Conservation (phyloP, 1,284 basidiomycete genomes). For the Singerocomus inundabilis region DNA sequence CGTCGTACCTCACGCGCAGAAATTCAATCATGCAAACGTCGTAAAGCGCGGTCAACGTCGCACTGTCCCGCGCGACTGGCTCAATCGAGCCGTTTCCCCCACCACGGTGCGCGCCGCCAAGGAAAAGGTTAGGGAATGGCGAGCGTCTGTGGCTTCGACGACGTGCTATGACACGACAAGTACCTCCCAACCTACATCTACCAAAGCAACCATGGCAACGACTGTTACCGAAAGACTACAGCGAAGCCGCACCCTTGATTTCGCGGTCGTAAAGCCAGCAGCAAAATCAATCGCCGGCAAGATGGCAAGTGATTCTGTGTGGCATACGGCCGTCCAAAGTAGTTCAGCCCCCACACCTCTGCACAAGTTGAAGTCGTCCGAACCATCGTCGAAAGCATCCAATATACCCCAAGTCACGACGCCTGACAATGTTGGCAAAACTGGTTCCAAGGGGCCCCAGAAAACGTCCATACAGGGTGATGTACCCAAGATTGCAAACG, state of each 20-base stretch:
- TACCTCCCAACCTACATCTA: constrained; percentile 1
- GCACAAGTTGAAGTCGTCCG: constrained; percentile 1
- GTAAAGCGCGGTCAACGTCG: not conserved
- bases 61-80: not conserved
- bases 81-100: constrained; percentile 15
- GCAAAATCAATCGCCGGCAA: constrained; percentile 15
- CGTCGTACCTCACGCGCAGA: constrained; percentile 8
- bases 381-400: constrained; percentile 1
- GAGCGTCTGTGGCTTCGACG: constrained; percentile 23
- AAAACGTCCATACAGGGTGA: constrained; percentile 6
- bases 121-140: constrained; percentile 35
- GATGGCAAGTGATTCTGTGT: constrained; percentile 13
- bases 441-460: not conserved
- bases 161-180: constrained; percentile 2
- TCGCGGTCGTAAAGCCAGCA: constrained; percentile 33
- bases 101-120: constrained; percentile 23
- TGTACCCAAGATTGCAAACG: constrained; percentile 26
- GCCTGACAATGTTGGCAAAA: not conserved
- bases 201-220: not conserved
- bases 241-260: constrained; percentile 26
- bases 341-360: constrained; percentile 3
- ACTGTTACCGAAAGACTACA: not conserved
- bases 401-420: not conserved
- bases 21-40: constrained; percentile 1
- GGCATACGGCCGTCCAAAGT: constrained; percentile 1